Conservation (phyloP, 805 yeast genomes). For the Candida arabinofermentans region DNA sequence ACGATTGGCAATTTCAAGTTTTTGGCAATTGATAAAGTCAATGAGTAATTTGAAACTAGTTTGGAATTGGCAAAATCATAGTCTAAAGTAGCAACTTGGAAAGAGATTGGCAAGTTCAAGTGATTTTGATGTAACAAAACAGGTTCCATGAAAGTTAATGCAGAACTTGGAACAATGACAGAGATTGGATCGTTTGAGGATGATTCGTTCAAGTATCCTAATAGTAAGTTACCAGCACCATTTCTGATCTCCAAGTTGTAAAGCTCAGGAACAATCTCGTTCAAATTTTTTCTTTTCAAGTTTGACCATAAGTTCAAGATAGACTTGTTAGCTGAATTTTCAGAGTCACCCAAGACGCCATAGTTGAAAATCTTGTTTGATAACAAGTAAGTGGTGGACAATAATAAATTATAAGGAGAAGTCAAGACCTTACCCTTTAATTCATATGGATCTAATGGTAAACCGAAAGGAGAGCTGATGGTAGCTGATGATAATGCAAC, state of each 20-base stretch:
- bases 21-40: slow-evolving; percentile 60
- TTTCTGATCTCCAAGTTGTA: slow-evolving; percentile 66
- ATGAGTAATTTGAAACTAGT: slow-evolving; percentile 59
- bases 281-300: slow-evolving; percentile 45
- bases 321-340: slow-evolving; percentile 38
- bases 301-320: slow-evolving; percentile 64
- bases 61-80: slow-evolving; percentile 51
- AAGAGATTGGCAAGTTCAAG: slow-evolving; percentile 51
- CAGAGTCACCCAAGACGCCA: slow-evolving; percentile 50
- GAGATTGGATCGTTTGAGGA: slow-evolving; percentile 19
- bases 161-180: slow-evolving; percentile 61
- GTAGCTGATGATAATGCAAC: slow-evolving; percentile 36
- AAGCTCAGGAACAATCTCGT: slow-evolving; percentile 57
- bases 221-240: slow-evolving; percentile 77
- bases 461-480: slow-evolving; percentile 53
- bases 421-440: slow-evolving; percentile 47
- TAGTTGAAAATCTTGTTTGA: slow-evolving; percentile 61
- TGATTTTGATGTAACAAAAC: slow-evolving; percentile 38
- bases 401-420: slow-evolving; percentile 50
- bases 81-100: slow-evolving; percentile 75
- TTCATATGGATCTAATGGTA: slow-evolving; percentile 52
- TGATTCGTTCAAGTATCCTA: slow-evolving; percentile 55
- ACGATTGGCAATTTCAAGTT: slow-evolving; percentile 63
- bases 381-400: slow-evolving; percentile 50
- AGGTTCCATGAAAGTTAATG: slow-evolving; percentile 66